A percentile compares a stretch with the other conserved stretches of the same genome.
Conservation (phyloP, 1,284 basidiomycete genomes). For the Moniliella sp. region DNA sequence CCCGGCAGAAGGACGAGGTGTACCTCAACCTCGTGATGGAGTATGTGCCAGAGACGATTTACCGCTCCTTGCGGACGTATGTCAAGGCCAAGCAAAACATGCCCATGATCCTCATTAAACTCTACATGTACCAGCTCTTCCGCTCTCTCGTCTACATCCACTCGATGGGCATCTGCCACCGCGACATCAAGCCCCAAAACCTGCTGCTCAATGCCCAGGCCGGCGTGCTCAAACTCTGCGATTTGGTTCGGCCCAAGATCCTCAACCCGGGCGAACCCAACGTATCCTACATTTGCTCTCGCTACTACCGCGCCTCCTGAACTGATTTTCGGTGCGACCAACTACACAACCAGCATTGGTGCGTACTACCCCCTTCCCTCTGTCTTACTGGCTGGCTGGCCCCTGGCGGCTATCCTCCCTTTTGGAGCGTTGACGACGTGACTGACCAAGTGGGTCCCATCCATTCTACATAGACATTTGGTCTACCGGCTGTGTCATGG, state of each 20-base stretch:
- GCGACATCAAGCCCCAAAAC: conserved; percentile 99
- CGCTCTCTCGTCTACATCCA: conserved; percentile 94
- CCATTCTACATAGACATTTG: conserved; percentile 76
- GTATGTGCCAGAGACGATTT: conserved; percentile 98
- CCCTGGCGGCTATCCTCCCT: neutral
- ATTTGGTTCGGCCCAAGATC: conserved; percentile 96
- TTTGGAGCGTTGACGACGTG: too few species aligned
- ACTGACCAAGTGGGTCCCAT: too few species aligned
- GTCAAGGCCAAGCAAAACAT: conserved; percentile 98
- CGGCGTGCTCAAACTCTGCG: conserved; percentile 87
- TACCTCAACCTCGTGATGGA: conserved; percentile 97
- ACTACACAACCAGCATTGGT: conserved; percentile 99
- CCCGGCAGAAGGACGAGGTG: conserved; percentile 87
- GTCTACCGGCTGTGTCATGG: conserved; percentile 99
- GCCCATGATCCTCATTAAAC: conserved; percentile 96
- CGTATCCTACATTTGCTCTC: conserved; percentile 96
- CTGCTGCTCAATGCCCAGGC: conserved; percentile 84
- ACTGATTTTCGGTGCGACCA: conserved; percentile 96
- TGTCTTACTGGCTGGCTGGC: neutral
- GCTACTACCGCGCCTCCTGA: conserved; percentile 98
- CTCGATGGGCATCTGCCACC: conserved; percentile 66
- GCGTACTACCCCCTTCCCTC: conserved; percentile 29
- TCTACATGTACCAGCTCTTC: conserved; percentile 91
- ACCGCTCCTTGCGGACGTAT: conserved; percentile 92
- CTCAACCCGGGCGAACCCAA: conserved; percentile 91